These are phyloP conservation scores for Aleurites moluccanus DNA, from an alignment of 441 rosid genomes.

Conservation along the genomic window DNA sequence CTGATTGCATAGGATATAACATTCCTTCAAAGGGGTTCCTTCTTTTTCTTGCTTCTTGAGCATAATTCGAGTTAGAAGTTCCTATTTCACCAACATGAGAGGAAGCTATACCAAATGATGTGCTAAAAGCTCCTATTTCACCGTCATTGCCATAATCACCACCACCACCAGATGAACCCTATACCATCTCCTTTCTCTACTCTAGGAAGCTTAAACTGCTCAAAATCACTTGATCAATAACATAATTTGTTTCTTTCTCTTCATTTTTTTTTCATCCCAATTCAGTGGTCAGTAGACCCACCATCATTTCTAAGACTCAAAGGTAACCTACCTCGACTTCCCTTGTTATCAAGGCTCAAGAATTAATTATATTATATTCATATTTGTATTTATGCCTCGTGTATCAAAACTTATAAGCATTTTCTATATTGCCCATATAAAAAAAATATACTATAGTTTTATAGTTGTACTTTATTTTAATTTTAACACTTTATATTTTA, in stretches of 20 bases:
- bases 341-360: constrained; percentile 36
- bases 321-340: constrained; percentile 36
- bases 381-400: no score
- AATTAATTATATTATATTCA: no score
- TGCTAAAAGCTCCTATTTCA: constrained; percentile 17
- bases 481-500: no score
- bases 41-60: constrained; percentile 42
- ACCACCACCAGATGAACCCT: constrained; percentile 6
- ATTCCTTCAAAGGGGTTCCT: constrained; percentile 58
- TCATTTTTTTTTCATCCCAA: constrained; percentile 25
- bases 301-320: constrained; percentile 31
- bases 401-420: no score
- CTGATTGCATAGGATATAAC: neutral
- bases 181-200: constrained; percentile 32
- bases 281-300: constrained; percentile 17
- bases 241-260: constrained; percentile 25
- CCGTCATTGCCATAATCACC: constrained; percentile 20
- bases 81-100: constrained; percentile 10
- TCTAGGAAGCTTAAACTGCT: constrained; percentile 47
- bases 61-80: constrained; percentile 11
- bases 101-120: constrained; percentile 9
- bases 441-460: no score
- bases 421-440: neutral
- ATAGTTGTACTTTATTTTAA: no score
- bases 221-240: constrained; percentile 34